Conservation (phyloP, 768 basidiomycete species). For the Xanthoconium stramineum region DNA sequence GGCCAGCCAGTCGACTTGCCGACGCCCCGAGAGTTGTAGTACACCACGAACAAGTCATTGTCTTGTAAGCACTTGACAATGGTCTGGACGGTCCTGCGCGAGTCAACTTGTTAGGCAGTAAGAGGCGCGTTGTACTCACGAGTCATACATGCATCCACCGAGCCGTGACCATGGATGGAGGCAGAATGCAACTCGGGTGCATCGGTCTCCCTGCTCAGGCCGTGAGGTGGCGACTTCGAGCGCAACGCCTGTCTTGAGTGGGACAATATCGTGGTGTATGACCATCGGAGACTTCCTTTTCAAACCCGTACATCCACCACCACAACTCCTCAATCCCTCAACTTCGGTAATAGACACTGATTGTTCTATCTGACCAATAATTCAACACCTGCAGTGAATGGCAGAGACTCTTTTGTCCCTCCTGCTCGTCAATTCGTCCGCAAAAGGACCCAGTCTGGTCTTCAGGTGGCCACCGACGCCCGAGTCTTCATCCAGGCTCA, state of each 20-base stretch:
- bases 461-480: conserved; percentile 86
- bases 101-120: not conserved
- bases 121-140: conserved; percentile 45
- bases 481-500: conserved; percentile 58
- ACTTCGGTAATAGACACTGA: not conserved
- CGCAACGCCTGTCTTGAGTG: conserved; percentile 38
- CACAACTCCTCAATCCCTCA: not conserved
- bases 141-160: conserved; percentile 72
- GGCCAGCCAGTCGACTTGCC: conserved; percentile 71
- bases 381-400: not conserved
- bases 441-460: conserved; percentile 73
- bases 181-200: conserved; percentile 59
- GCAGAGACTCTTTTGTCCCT: conserved; percentile 78
- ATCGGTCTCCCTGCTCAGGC: conserved; percentile 19
- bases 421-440: conserved; percentile 80
- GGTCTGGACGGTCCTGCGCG: conserved; percentile 38
- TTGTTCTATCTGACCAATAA: not conserved
- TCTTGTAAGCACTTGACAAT: conserved; percentile 42
- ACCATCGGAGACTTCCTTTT: conserved; percentile 12
- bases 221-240: conserved; percentile 40
- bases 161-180: conserved; percentile 87
- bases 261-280: conserved; percentile 5
- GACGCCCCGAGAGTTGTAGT: conserved; percentile 77
- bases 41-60: conserved; percentile 54
- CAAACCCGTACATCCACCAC: not conserved